A percentile compares a stretch with the other conserved stretches of the same genome.
Conservation (phyloP, 202 grass and related monocot species). For the Cymbopogon flexuosus region DNA sequence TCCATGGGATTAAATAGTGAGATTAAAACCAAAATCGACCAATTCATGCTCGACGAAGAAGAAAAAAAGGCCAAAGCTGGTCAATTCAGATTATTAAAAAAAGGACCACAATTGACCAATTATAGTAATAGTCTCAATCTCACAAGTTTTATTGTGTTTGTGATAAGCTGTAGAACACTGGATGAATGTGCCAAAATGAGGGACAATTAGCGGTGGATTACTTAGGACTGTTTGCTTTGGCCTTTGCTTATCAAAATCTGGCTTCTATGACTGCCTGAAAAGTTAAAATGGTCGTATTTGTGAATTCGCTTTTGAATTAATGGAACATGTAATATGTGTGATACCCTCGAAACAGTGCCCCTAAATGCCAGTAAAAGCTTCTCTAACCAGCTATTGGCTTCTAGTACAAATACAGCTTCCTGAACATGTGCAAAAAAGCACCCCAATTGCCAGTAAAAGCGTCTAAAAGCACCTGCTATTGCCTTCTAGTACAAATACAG, state of each 20-base stretch:
- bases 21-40: neutral
- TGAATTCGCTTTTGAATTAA: neutral
- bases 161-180: neutral
- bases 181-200: constrained; percentile 1
- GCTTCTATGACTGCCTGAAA: neutral
- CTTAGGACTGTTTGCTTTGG: neutral
- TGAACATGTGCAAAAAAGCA: neutral
- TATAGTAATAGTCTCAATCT: neutral
- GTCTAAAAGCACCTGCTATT: neutral
- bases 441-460: neutral
- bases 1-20: neutral
- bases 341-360: neutral
- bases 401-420: neutral
- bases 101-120: neutral
- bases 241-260: neutral
- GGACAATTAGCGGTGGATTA: neutral
- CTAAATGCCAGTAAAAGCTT: neutral
- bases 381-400: neutral
- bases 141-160: neutral
- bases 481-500: neutral
- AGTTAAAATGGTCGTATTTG: neutral
- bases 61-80: neutral
- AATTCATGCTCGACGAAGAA: neutral
- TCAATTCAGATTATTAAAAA: neutral
- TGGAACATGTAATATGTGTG: neutral